Conservation (phyloP, 352 stramenopile species). For the Peronospora tabacina region DNA sequence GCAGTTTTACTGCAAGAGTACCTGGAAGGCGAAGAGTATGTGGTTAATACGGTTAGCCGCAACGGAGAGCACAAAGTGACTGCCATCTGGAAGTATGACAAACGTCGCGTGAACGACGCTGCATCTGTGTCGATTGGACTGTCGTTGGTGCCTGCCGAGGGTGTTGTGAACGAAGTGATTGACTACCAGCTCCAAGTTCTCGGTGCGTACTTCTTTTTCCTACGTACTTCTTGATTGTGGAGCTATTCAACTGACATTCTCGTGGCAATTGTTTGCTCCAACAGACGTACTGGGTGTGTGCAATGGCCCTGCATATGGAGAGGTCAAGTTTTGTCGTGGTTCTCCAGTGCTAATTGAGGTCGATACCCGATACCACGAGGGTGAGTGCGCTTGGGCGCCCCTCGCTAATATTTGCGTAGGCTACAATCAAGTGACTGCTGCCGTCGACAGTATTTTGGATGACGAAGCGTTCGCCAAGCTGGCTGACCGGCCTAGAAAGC, state of each 20-base stretch:
- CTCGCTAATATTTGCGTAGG: conserved; percentile 88
- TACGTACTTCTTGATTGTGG: not conserved
- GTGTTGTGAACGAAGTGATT: conserved; percentile 71
- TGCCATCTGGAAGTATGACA: conserved; percentile 97
- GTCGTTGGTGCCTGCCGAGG: conserved; percentile 59
- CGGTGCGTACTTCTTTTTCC: conserved; percentile 15
- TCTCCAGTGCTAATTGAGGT: conserved; percentile 93
- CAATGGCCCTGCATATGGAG: conserved; percentile 69
- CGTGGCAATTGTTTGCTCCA: not conserved
- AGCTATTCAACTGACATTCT: conserved; percentile 1
- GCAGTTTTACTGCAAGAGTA: conserved; percentile 90
- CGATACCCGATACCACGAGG: conserved; percentile 92
- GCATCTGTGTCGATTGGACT: conserved; percentile 93
- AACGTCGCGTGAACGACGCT: conserved; percentile 89
- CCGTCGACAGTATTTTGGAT: conserved; percentile 79
- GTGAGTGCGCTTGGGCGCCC: conserved; percentile 90
- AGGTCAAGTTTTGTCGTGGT: conserved; percentile 80
- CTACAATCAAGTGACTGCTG: conserved; percentile 91
- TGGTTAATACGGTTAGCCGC: conserved; percentile 92
- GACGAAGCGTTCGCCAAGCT: conserved; percentile 50
- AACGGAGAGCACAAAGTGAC: conserved; percentile 92
- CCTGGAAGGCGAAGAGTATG: conserved; percentile 92
- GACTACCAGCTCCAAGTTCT: conserved; percentile 80
- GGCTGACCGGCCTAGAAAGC: conserved; percentile 48
- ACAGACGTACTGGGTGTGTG: conserved; percentile 59